Evolutionary conservation across 2,329 filamentous ascomycete species (phyloP).

Genomic region (Magnaporthiopsis rhizophila): DNA sequence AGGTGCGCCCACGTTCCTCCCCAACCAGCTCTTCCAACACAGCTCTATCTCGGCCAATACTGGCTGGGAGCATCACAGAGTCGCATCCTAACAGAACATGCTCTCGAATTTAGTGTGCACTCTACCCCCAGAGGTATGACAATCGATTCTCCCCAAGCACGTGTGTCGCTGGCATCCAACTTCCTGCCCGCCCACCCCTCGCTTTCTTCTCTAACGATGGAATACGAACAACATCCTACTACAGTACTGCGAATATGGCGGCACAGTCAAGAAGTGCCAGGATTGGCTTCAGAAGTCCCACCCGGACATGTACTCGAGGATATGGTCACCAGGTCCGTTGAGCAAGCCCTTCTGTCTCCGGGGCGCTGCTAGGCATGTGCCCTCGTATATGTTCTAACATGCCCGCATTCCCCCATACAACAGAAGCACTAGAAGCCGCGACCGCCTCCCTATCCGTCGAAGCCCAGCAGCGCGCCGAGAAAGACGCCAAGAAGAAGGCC

Average conservation of each 20-base stretch:
- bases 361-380: not conserved
- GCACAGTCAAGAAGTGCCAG: slow-evolving; percentile 91
- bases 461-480: slow-evolving; percentile 88
- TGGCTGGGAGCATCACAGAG: not conserved
- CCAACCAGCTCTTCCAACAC: not conserved
- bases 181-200: not conserved
- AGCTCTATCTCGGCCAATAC: not conserved
- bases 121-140: slow-evolving; percentile 54
- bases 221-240: not conserved
- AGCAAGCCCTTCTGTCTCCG: slow-evolving; percentile 1
- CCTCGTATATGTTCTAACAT: slow-evolving; percentile 1
- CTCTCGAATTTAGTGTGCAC: slow-evolving; percentile 47
- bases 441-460: slow-evolving; percentile 81
- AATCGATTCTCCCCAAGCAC: not conserved
- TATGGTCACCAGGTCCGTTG: slow-evolving; percentile 76
- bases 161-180: not conserved
- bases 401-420: not conserved
- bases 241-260: slow-evolving; percentile 98
- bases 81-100: not conserved
- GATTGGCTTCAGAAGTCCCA: slow-evolving; percentile 83
- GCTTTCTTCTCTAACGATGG: slow-evolving; percentile 2
- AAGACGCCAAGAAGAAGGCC: slow-evolving; percentile 94
- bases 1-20: not conserved
- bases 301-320: slow-evolving; percentile 61
- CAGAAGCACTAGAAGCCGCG: slow-evolving; percentile 75